Base-by-base conservation (phyloP, 352 stramenopile species). In the Globisporangium solare region DNA sequence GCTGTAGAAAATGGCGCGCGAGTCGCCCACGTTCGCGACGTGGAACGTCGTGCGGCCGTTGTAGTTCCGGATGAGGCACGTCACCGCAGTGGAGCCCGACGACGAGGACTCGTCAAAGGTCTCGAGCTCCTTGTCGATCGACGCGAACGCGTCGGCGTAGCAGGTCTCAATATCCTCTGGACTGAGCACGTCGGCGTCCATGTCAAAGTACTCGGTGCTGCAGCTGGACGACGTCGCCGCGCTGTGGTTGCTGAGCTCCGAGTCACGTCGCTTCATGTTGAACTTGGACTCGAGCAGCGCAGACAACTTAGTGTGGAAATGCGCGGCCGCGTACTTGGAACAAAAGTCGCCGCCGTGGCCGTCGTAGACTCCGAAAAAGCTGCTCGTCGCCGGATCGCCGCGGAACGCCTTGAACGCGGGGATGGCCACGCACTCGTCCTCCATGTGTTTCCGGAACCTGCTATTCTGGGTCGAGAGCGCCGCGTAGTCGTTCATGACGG, bases 301-400 rank as follows among this genome's bases (percentile, higher is more conserved):
- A 0, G 78, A 74, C 4, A 91, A 56, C 51, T 69, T 70, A 20
- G 72, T 54, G 61, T 92, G 80, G 43, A 94, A 76, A 45, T 88
- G 75, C 58, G 79, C 71, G 46, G 80, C 78, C 22, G 79, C 79
- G 61, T 92, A 92, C 54, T 89, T 88, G 49, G 84, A 79, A 49
- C 82, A 90, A 58, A 92, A 91, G 50, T 72, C 77, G 13, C 84
- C 80, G 47, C 83, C 84, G 54, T 94, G 84, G 32, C 84, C 84
- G 59, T 94, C 84, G 41, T 88, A 94, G 3, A 94, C 80, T 20
- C 72, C 84, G 61, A 92, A 94, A 68, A 94, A 92, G 47, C 67
- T 86, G 58, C 71, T 84, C 48, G 76, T 68, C n/a, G 76, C 79
- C 1, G 74, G 71, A 52, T 90, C 79, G 39, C 71, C 69, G 37